These are phyloP conservation scores for Termitomyces sp. DNA, from an alignment of 768 basidiomycete species.

Conservation along the genomic window DNA sequence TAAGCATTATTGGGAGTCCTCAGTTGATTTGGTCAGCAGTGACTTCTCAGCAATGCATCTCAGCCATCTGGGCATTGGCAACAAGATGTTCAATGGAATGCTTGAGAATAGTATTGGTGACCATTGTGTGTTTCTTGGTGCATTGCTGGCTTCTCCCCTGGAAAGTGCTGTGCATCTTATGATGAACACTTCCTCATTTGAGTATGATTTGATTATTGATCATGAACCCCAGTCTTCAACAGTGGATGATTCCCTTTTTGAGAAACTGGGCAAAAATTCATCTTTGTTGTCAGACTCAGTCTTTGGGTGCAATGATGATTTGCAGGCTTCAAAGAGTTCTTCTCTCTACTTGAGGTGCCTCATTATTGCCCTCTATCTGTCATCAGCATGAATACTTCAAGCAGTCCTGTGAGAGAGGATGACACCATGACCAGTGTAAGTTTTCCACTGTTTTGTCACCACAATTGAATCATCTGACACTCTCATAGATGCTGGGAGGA, in stretches of 20 bases:
- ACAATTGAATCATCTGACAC: neutral
- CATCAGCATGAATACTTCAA: slow-evolving; percentile 43
- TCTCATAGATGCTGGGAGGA: slow-evolving; percentile 70
- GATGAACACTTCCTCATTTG: slow-evolving; percentile 40
- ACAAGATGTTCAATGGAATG: slow-evolving; percentile 77
- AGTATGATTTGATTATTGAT: slow-evolving; percentile 68
- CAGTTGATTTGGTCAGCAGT: slow-evolving; percentile 62
- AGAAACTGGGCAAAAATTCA: slow-evolving; percentile 49
- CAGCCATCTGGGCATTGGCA: slow-evolving; percentile 70
- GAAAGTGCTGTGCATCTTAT: slow-evolving; percentile 30
- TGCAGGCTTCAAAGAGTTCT: slow-evolving; percentile 24
- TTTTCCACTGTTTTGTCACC: slow-evolving; percentile 1
- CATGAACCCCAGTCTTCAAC: slow-evolving; percentile 32
- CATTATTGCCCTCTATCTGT: slow-evolving; percentile 65
- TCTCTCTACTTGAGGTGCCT: slow-evolving; percentile 36
- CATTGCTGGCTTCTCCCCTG: slow-evolving; percentile 64
- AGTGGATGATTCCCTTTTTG: slow-evolving; percentile 36
- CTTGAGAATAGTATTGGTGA: slow-evolving; percentile 23
- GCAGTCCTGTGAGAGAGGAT: slow-evolving; percentile 57
- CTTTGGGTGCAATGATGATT: slow-evolving; percentile 42
- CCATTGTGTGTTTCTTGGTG: slow-evolving; percentile 46
- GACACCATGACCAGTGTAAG: slow-evolving; percentile 80
- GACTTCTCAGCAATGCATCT: slow-evolving; percentile 54
- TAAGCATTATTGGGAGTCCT: slow-evolving; percentile 49
- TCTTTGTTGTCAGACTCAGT: slow-evolving; percentile 55